Conservation (phyloP, 257 asterid species). For the Coffea eugenioides region DNA sequence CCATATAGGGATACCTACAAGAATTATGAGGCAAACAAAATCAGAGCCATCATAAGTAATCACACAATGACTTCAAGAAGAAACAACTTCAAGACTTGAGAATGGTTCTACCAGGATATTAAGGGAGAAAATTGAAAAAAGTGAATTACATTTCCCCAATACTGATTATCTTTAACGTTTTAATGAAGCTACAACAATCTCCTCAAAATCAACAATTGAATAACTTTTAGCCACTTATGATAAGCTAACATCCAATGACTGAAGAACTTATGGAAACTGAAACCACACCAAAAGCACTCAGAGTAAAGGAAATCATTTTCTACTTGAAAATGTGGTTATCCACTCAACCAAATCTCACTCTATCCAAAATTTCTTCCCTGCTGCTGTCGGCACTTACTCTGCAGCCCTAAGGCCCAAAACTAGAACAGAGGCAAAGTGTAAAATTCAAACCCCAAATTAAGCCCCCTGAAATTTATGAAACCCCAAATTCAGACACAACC, state of each 20-base stretch:
- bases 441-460: too few relatives aligned
- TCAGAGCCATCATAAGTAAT: conserved; percentile 24
- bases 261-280: neutral
- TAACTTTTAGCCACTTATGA: neutral
- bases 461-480: neutral
- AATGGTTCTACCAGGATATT: neutral
- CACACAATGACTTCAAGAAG: neutral
- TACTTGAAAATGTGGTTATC: neutral
- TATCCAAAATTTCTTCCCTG: neutral
- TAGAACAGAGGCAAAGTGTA: neutral
- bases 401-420: neutral
- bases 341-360: neutral
- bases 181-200: neutral
- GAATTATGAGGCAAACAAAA: conserved; percentile 22
- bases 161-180: neutral
- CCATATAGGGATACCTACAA: conserved; percentile 90
- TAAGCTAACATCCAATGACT: neutral
- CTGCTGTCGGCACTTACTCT: neutral
- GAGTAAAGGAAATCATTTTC: neutral
- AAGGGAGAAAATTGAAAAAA: neutral
- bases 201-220: neutral
- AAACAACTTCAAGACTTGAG: neutral
- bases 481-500: neutral
- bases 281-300: neutral
- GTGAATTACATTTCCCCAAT: neutral